Conservation (phyloP, 805 yeast genomes). For the Kodamaea leandrae region DNA sequence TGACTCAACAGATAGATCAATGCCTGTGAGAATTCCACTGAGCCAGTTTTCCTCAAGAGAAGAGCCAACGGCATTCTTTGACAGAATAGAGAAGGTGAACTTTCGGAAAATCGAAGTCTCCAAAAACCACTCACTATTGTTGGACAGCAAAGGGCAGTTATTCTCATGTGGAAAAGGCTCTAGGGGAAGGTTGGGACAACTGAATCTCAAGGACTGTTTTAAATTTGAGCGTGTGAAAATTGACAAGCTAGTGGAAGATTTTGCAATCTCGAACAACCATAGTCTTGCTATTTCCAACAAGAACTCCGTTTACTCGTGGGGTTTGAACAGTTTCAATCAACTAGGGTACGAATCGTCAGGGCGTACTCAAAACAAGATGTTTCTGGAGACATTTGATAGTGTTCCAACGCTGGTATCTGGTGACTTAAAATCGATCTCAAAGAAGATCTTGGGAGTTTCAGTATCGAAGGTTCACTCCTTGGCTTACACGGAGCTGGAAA, state of each 20-base stretch:
- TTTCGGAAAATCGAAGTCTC: slow-evolving; percentile 52
- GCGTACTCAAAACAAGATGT: slow-evolving; percentile 18
- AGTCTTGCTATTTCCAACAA: slow-evolving; percentile 52
- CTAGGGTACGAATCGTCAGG: slow-evolving; percentile 45
- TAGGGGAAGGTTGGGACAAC: slow-evolving; percentile 69
- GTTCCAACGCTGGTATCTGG: slow-evolving; percentile 30
- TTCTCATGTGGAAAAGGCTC: slow-evolving; percentile 66
- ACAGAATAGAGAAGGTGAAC: slow-evolving; percentile 34
- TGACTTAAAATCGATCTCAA: slow-evolving; percentile 36
- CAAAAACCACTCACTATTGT: slow-evolving; percentile 60
- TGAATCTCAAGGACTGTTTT: slow-evolving; percentile 38
- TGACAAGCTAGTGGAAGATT: slow-evolving; percentile 25
- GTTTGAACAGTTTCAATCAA: slow-evolving; percentile 66
- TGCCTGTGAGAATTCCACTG: slow-evolving; percentile 39
- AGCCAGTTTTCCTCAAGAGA: slow-evolving; percentile 21
- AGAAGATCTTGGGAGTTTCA: slow-evolving; percentile 43
- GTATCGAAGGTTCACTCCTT: slow-evolving; percentile 72
- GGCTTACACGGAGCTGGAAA: slow-evolving; percentile 48
- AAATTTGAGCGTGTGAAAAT: slow-evolving; percentile 45
- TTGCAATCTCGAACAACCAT: slow-evolving; percentile 66
- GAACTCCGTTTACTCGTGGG: slow-evolving; percentile 75
- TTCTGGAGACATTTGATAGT: slow-evolving; percentile 29
- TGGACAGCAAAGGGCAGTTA: slow-evolving; percentile 55
- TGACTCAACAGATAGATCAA: slow-evolving; percentile 47
- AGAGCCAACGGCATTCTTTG: slow-evolving; percentile 10